These are phyloP conservation scores for Calonectria henricotiae DNA, from an alignment of 2,329 filamentous ascomycete species.

Conservation along the genomic window DNA sequence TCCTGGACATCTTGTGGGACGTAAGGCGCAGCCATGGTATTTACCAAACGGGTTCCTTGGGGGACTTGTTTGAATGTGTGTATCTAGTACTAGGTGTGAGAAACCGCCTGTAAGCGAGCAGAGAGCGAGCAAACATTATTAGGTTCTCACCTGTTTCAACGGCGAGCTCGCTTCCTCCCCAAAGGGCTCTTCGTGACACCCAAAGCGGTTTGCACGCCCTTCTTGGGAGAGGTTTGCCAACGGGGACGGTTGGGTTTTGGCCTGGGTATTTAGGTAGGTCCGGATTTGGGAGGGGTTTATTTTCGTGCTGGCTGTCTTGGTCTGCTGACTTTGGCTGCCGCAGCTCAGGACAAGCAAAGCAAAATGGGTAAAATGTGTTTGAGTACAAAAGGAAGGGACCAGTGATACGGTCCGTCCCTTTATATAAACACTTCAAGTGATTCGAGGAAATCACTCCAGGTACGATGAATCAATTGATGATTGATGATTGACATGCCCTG, in stretches of 20 bases:
- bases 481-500: slow-evolving; percentile 15
- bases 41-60: not conserved
- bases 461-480: slow-evolving; percentile 1
- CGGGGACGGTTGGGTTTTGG: not conserved
- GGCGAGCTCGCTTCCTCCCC: not conserved
- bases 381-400: not conserved
- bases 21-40: slow-evolving; percentile 70
- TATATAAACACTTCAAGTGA: slow-evolving; percentile 13
- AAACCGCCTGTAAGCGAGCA: slow-evolving; percentile 1
- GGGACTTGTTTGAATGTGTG: slow-evolving; percentile 3
- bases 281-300: slow-evolving; percentile 20
- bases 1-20: slow-evolving; percentile 79
- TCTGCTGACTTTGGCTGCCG: slow-evolving; percentile 12
- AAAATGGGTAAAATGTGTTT: not conserved
- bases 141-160: slow-evolving; percentile 3
- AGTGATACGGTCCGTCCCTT: not conserved
- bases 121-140: not conserved
- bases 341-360: not conserved
- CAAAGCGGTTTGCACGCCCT: not conserved
- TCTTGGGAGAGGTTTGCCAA: not conserved
- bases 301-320: slow-evolving; percentile 29
- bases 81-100: slow-evolving; percentile 31
- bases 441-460: not conserved
- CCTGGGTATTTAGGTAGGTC: slow-evolving; percentile 16
- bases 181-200: not conserved